Evolutionary conservation across 2,329 filamentous ascomycete species (phyloP), one percentile per base, ranked within the genome.

Genomic region (Xylariaceae sp.): DNA sequence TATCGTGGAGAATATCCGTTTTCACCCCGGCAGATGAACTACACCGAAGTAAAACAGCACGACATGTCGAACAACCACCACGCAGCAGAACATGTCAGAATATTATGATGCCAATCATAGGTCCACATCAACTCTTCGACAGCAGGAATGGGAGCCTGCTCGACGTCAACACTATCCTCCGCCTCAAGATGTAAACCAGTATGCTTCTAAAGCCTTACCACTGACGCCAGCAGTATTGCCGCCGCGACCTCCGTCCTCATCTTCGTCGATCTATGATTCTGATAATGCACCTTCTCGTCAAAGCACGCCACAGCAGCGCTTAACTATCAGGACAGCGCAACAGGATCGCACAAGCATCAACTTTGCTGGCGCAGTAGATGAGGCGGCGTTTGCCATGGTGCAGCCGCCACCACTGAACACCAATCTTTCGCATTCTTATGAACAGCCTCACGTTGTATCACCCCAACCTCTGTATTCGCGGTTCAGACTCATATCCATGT

Each of bases 391-490:
- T 2, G 52, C 49, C 2, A 46, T 59, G 55, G 49, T 62, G 9
- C 46, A 23, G 16, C 59, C 55, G 5, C 53, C 54, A 10, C 51
- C 49, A 18, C 41, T 61, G 15, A 8, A 45, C 11, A 53, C 39
- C 9, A 24, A 32, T 6, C 20, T 23, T 26, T 32, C 43, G 8
- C 44, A 46, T n/a, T 33, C 46, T 5, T 27, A 57, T 15, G 37
- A 50, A 8, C 42, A 56, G 26, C 56, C 26, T 10, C 48, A 59
- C 5, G 58, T 65, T 33, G 53, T 49, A 26, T 57, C 63, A 2
- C 61, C 64, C 18, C 62, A 60, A 33, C 58, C 63, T 3, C 55
- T 50, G 32, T 51, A 56, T 35, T 61, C 63, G 6, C 50, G 57
- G n/a, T 54, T 42, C 13, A 60, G 44, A 29, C 46, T 60, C 18